Evolutionary conservation across 2,329 filamentous ascomycete species (phyloP), one percentile per base, ranked within the genome.

Genomic region (Orbilia blumenaviensis): DNA sequence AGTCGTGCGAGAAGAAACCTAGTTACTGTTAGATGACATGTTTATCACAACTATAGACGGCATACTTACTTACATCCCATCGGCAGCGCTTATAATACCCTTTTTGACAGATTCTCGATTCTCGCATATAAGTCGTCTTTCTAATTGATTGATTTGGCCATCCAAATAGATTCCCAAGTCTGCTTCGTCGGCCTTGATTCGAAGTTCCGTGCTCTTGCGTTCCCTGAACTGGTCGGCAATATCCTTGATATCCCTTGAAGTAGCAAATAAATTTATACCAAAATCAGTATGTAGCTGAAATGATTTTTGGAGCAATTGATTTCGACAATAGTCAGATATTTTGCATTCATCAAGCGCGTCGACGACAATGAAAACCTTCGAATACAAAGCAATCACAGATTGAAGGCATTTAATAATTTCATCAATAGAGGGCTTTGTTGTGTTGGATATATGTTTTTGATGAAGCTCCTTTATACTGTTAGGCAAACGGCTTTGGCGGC

Each of bases 1-100:
- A 85, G 81, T 29, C 82, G 78, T 7, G 83, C 84, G n/a, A 84
- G 80, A 4, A 85, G 81, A 78, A 84, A 84, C 82, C 82, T 84
- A 71, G 34, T 23, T 21, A 8, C 18, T 7, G 36, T 46, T 25
- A 48, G 23, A 27, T 32, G 36, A 38, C 18, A 18, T 7, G 2
- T 23, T 66, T 38, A 1, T 3, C 12, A n/a, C 21, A 14, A 6
- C 21, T 1, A 29, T 6, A 42, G 16, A 23, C 8, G 5, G n/a
- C 10, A 6, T 9, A 34, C 29, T 21, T 2, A 38, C 66, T 41
- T 56, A 56, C 66, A 71, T 71, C 34, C 66, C 66, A n/a, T 56
- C 23, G 7, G 58, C 34, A 12, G 23, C 66, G 3, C 48, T 41
- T 3, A 38, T 32, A n/a, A 71, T 71, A 10, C 38, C 21, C 5